phyloP scores from a whole-genome alignment of 768 basidiomycete species.

The Scleroderma bovista region DNA sequence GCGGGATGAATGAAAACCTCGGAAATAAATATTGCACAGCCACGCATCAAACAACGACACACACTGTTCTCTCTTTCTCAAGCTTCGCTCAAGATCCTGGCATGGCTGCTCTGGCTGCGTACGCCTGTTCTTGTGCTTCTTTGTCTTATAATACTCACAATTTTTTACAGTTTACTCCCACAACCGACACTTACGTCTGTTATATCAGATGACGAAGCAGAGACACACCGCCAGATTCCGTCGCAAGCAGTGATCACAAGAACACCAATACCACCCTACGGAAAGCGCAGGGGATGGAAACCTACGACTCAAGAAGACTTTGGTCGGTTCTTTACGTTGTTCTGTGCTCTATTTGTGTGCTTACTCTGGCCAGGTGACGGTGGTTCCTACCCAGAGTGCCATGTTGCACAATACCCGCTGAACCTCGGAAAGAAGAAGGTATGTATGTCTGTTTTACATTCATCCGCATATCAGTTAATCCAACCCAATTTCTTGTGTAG shows the following conservation, averaged over 20 bases:
- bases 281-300: constrained; percentile 81
- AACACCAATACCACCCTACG: constrained; percentile 71
- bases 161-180: constrained; percentile 55
- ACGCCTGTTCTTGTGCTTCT: constrained; percentile 27
- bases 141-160: constrained; percentile 3
- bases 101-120: constrained; percentile 74
- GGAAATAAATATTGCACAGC: constrained; percentile 18
- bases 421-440: constrained; percentile 96
- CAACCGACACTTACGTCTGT: constrained; percentile 51
- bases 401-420: constrained; percentile 94
- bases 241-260: constrained; percentile 44
- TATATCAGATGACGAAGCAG: constrained; percentile 58
- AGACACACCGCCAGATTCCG: constrained; percentile 26
- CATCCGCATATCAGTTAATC: not conserved
- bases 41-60: constrained; percentile 18
- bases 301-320: constrained; percentile 81
- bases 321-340: constrained; percentile 43
- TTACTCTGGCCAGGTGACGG: constrained; percentile 55
- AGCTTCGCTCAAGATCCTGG: no score
- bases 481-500: constrained; percentile 33
- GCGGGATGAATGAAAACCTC: constrained; percentile 1
- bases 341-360: not conserved
- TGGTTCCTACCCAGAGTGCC: constrained; percentile 90
- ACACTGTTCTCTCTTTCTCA: constrained; percentile 19
- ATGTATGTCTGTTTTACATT: constrained; percentile 13